Base-by-base conservation (phyloP, 169 alveolate species). In the Cryptosporidium xiaoi region DNA sequence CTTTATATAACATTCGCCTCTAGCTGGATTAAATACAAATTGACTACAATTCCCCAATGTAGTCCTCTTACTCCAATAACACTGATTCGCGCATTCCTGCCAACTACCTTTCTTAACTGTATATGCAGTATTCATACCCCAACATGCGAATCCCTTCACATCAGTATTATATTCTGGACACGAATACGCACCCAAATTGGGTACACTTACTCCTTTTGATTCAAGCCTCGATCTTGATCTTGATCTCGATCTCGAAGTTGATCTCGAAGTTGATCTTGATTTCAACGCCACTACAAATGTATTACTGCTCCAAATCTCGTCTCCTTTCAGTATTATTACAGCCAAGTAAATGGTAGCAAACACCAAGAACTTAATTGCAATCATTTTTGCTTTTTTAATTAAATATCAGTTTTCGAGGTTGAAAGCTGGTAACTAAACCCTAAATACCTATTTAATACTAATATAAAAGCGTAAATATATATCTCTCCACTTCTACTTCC, bases 31-130 rank as follows among this genome's bases (percentile, higher is more conserved):
- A 62, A 48, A 77, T 16, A 62, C 64, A 60, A 60, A 77, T 13
- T 46, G 40, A 15, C 36, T 18, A 8, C 87, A 77, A 24, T 24
- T 56, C 40, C 87, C 87, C 15, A 77, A 60, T 24, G 56, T 1
- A 12, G 87, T 77, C 20, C 12, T 44, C 18, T 34, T 56, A 24
- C 87, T 77, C 36, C 46, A 77, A 77, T 60, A 77, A 31, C 87
- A 77, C 31, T 77, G 87, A 62, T 77, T 77, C 27, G 87, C 69
- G 8, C 87, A 77, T 15, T 60, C 65, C 36, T 77, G 87, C 87
- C 87, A 77, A 16, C 77, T 58, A 60, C 51, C 34, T n/a, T 77
- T 77, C 33, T 77, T 77, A 24, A 77, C 87, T 15, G 87, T 60
- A 77, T 77, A 77, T 31, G 87, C 87, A 5, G 87, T 77, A 48